These are phyloP conservation scores for Blastomyces emzantsi DNA, from an alignment of 2,329 filamentous ascomycete genomes.

Conservation along the genomic window DNA sequence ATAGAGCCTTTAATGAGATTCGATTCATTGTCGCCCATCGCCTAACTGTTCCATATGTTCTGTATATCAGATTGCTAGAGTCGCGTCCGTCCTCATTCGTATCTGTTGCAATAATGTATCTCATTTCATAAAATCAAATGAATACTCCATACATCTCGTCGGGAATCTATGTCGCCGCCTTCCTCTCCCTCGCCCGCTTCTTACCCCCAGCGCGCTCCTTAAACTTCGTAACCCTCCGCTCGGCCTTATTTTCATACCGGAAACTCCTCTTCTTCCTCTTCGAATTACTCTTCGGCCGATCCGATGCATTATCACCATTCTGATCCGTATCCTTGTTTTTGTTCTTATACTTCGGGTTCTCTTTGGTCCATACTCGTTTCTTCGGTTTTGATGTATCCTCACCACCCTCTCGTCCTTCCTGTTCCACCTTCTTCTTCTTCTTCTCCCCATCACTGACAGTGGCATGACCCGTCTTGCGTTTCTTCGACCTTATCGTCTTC, in stretches of 20 bases:
- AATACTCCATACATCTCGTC: not conserved
- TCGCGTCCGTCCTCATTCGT: not conserved
- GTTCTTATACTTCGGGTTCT: slow-evolving; percentile 30
- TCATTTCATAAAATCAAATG: slow-evolving; percentile 8
- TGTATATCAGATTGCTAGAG: not conserved
- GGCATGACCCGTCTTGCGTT: slow-evolving; percentile 32
- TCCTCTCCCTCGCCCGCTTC: slow-evolving; percentile 55
- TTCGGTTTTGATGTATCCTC: slow-evolving; percentile 18
- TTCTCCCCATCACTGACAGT: slow-evolving; percentile 29
- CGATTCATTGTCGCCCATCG: not conserved
- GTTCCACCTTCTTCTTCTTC: slow-evolving; percentile 23
- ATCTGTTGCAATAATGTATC: slow-evolving; percentile 2
- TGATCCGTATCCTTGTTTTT: not conserved
- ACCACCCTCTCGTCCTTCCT: slow-evolving; percentile 26
- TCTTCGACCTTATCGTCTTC: slow-evolving; percentile 26
- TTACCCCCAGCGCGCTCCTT: slow-evolving; percentile 62
- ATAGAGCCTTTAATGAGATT: slow-evolving; percentile 9
- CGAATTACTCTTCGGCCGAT: slow-evolving; percentile 39
- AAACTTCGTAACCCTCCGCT: slow-evolving; percentile 54
- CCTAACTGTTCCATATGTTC: not conserved
- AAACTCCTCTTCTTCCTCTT: slow-evolving; percentile 90
- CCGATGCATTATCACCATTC: slow-evolving; percentile 8
- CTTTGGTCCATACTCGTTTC: slow-evolving; percentile 45
- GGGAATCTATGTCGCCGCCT: slow-evolving; percentile 26
- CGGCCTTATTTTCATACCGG: slow-evolving; percentile 80